A percentile compares a stretch with the other conserved stretches of the same genome.
Evolutionary conservation across 106 monocot species (phyloP).

Genomic region (Hemerocallis citrina): DNA sequence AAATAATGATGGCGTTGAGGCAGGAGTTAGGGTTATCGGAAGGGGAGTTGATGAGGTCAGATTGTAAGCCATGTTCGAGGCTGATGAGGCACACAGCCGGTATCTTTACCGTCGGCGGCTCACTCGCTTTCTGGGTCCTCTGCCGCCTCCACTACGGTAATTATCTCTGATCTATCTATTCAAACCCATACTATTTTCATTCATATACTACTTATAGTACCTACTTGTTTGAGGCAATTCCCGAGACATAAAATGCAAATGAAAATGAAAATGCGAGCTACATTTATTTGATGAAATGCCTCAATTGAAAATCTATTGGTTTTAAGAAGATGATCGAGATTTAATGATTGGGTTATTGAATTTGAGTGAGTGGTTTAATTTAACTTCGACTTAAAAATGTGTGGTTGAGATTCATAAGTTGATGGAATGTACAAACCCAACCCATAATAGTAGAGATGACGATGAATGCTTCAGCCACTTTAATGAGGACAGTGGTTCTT

Average conservation of each 20-base stretch:
- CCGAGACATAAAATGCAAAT: too few relatives aligned
- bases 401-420: too few relatives aligned
- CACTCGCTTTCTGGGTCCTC: slow-evolving; percentile 57
- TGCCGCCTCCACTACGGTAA: slow-evolving; percentile 52
- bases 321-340: too few relatives aligned
- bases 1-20: slow-evolving; percentile 37
- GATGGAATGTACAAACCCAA: too few relatives aligned
- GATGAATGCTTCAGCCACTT: too few relatives aligned
- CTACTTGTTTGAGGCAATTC: background rate
- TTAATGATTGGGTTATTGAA: too few relatives aligned
- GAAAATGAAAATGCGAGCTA: too few relatives aligned
- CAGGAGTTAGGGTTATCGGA: slow-evolving; percentile 43
- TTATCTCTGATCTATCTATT: background rate
- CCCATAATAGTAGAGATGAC: too few relatives aligned
- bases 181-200: background rate
- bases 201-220: background rate
- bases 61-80: slow-evolving; percentile 50
- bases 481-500: too few relatives aligned
- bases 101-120: slow-evolving; percentile 44
- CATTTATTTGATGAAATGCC: slow-evolving; percentile 1
- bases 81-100: slow-evolving; percentile 52
- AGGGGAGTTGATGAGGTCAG: slow-evolving; percentile 63
- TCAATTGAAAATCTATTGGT: too few relatives aligned
- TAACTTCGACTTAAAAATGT: too few relatives aligned
- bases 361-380: too few relatives aligned